Evolutionary conservation across 768 basidiomycete genomes (phyloP).

Genomic region (Fistulinella prunicolor): DNA sequence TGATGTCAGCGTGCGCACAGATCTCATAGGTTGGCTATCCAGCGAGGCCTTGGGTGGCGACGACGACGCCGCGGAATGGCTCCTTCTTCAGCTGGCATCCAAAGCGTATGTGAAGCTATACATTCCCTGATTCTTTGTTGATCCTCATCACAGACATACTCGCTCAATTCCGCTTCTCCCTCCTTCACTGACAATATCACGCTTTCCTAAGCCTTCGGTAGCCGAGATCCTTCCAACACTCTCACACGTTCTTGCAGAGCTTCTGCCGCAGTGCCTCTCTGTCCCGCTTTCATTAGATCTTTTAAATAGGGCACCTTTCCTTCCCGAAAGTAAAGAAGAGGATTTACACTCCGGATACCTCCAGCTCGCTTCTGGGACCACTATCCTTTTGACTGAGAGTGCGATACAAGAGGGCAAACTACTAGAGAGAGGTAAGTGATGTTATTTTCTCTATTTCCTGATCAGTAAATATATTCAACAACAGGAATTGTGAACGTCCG

Average conservation of each 20-base stretch:
- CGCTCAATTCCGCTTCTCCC: slow-evolving; percentile 66
- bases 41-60: slow-evolving; percentile 68
- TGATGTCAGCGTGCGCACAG: slow-evolving; percentile 37
- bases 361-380: slow-evolving; percentile 63
- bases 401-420: slow-evolving; percentile 68
- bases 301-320: slow-evolving; percentile 57
- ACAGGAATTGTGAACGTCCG: slow-evolving; percentile 63
- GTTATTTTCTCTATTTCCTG: not conserved
- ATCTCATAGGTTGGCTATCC: slow-evolving; percentile 73
- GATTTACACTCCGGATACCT: slow-evolving; percentile 73
- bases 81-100: slow-evolving; percentile 57
- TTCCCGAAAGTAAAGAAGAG: slow-evolving; percentile 65
- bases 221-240: slow-evolving; percentile 45
- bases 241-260: slow-evolving; percentile 48
- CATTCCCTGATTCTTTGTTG: not conserved
- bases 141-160: slow-evolving; percentile 49
- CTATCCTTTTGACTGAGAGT: slow-evolving; percentile 62
- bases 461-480: not conserved
- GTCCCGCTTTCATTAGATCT: slow-evolving; percentile 61
- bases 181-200: slow-evolving; percentile 58
- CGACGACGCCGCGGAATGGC: slow-evolving; percentile 67
- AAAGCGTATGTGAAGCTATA: slow-evolving; percentile 51
- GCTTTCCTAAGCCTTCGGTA: slow-evolving; percentile 50
- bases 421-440: slow-evolving; percentile 41
- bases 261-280: slow-evolving; percentile 55